phyloP scores from a whole-genome alignment of 176 grass and related monocot genomes.

The Musa acuminata region DNA sequence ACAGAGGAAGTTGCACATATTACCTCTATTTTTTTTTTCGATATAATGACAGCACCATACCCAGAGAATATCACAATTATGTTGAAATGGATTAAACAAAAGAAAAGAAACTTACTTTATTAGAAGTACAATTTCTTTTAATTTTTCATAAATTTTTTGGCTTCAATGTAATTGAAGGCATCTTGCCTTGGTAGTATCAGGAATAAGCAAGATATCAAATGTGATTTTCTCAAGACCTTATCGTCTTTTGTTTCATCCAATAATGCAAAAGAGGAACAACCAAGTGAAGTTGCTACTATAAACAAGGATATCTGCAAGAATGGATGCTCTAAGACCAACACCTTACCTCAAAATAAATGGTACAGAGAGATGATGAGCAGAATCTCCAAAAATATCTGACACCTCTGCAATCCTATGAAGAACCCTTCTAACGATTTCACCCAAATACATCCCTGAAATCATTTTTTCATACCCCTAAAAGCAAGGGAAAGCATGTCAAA shows the following conservation, averaged over 20 bases:
- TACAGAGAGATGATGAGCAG: constrained; percentile 35
- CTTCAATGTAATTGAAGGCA: too few species aligned
- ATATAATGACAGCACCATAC: too few species aligned
- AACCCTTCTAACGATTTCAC: constrained; percentile 78
- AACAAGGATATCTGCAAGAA: neutral
- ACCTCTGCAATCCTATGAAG: constrained; percentile 58
- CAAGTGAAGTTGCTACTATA: neutral
- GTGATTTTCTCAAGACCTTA: neutral
- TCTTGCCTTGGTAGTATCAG: too few species aligned
- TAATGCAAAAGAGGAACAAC: neutral
- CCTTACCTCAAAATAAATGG: constrained; percentile 74
- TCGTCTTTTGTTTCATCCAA: neutral
- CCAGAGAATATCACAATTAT: too few species aligned
- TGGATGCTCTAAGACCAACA: neutral
- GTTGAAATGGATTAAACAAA: too few species aligned
- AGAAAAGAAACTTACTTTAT: too few species aligned
- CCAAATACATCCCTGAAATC: constrained; percentile 92
- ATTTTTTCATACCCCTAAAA: constrained; percentile 92
- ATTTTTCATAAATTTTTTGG: too few species aligned
- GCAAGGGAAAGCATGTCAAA: neutral
- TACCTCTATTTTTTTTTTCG: too few species aligned
- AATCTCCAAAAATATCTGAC: constrained; percentile 62
- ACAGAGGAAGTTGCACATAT: too few species aligned
- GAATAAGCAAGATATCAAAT: neutral
- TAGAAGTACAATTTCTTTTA: too few species aligned